These are phyloP conservation scores for Oryza glumipatula DNA, from an alignment of 176 grass and related monocot species.

Conservation along the genomic window DNA sequence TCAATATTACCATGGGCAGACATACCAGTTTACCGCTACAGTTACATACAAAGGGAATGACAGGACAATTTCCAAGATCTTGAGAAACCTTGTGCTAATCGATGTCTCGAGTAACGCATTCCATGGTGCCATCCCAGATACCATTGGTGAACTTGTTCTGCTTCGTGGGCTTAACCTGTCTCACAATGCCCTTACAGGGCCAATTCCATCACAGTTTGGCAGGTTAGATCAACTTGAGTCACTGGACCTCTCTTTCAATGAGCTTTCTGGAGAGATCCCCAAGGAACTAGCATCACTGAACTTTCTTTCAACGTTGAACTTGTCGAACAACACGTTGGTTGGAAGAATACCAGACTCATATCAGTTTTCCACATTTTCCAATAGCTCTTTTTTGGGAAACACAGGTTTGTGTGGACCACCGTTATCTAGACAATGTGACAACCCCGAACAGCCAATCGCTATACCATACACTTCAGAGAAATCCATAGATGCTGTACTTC, in stretches of 20 bases:
- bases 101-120: slow-evolving; percentile 3
- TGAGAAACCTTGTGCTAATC: neutral
- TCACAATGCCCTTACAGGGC: slow-evolving; percentile 41
- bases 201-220: slow-evolving; percentile 23
- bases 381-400: neutral
- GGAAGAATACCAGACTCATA: slow-evolving; percentile 1
- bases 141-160: neutral
- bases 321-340: slow-evolving; percentile 3
- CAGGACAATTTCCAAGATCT: neutral
- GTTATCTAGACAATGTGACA: neutral
- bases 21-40: slow-evolving; percentile 38
- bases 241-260: slow-evolving; percentile 8
- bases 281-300: neutral
- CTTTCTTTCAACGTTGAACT: neutral
- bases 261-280: neutral
- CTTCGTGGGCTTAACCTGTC: slow-evolving; percentile 54
- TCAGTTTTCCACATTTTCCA: slow-evolving; percentile 18
- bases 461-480: neutral
- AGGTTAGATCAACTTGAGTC: neutral
- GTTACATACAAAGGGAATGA: slow-evolving; percentile 8
- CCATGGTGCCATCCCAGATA: neutral
- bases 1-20: slow-evolving; percentile 1
- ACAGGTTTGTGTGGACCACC: neutral
- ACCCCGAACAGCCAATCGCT: neutral
- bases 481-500: neutral